A percentile compares a stretch with the other conserved stretches of the same genome.
Evolutionary conservation across 768 basidiomycete genomes (phyloP).

Genomic region (Grammothele lineata): DNA sequence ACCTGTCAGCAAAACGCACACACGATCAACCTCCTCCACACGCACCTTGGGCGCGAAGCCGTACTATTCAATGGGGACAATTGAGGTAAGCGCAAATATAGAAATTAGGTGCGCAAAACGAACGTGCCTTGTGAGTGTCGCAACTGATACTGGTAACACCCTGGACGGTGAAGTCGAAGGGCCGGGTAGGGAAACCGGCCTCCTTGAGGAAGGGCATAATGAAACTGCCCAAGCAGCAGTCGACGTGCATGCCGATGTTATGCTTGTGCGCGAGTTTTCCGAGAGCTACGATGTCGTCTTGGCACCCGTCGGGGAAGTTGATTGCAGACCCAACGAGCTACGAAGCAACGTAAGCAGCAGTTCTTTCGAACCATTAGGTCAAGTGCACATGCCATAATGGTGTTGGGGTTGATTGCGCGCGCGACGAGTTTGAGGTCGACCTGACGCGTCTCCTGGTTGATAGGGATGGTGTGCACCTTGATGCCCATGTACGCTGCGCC

Average conservation of each 20-base stretch:
- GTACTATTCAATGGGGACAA: slow-evolving; percentile 68
- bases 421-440: slow-evolving; percentile 73
- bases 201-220: slow-evolving; percentile 88
- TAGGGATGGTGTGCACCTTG: slow-evolving; percentile 85
- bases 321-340: slow-evolving; percentile 83
- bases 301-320: slow-evolving; percentile 83
- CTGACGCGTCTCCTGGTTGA: slow-evolving; percentile 71
- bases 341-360: slow-evolving; percentile 5
- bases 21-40: background rate
- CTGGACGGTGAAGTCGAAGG: slow-evolving; percentile 86
- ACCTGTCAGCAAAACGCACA: background rate
- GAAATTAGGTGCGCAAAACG: too few species aligned
- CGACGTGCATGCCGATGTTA: slow-evolving; percentile 87
- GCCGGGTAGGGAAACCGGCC: slow-evolving; percentile 64
- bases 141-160: slow-evolving; percentile 96
- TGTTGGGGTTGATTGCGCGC: slow-evolving; percentile 87
- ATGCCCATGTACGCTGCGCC: slow-evolving; percentile 83
- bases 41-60: slow-evolving; percentile 89
- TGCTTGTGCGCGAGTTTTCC: slow-evolving; percentile 67
- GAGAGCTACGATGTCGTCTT: slow-evolving; percentile 82
- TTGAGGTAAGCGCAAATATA: background rate
- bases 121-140: slow-evolving; percentile 89
- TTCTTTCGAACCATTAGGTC: background rate
- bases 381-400: slow-evolving; percentile 62
- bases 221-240: slow-evolving; percentile 92